phyloP scores from a whole-genome alignment of 495 filamentous ascomycete species.

The Neurospora sublineolata region DNA sequence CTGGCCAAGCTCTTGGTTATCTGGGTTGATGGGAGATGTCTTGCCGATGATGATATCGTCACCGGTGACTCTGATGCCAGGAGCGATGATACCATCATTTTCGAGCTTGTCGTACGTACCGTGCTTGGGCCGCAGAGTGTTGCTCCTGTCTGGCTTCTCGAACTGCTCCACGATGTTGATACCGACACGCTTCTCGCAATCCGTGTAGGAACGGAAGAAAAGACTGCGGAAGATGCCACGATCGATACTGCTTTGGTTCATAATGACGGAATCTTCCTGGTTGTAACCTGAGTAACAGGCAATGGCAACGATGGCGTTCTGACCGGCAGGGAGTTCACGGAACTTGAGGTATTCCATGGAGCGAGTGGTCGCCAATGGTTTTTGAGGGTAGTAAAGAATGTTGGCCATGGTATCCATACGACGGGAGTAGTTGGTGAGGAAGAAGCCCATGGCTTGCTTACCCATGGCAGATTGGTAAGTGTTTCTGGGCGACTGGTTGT shows the following conservation, averaged over 20 bases:
- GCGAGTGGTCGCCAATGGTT: conserved; percentile 87
- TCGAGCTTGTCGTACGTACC: conserved; percentile 98
- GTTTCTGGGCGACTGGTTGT: conserved; percentile 97
- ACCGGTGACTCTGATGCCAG: conserved; percentile 85
- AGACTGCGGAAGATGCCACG: conserved; percentile 93
- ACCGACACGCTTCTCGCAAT: conserved; percentile 88
- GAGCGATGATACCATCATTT: conserved; percentile 84
- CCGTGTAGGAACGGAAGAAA: conserved; percentile 94
- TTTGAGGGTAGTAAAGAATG: conserved; percentile 97
- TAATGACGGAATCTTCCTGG: conserved; percentile 99
- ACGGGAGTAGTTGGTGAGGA: conserved; percentile 87
- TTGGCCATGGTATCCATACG: conserved; percentile 99
- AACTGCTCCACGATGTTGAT: conserved; percentile 82
- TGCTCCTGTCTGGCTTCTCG: conserved; percentile 80
- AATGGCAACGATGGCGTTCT: conserved; percentile 98
- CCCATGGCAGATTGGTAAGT: conserved; percentile 99
- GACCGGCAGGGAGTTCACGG: conserved; percentile 88
- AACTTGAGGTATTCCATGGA: conserved; percentile 99
- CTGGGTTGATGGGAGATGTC: conserved; percentile 83
- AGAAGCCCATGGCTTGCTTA: conserved; percentile 99
- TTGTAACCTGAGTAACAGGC: conserved; percentile 98
- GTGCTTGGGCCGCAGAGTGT: conserved; percentile 82
- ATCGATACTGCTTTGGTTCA: conserved; percentile 99
- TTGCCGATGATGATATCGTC: conserved; percentile 99
- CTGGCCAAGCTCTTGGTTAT: conserved; percentile 88